Base-by-base conservation (phyloP, 805 yeast genomes). In the Lipomyces lipofer region DNA sequence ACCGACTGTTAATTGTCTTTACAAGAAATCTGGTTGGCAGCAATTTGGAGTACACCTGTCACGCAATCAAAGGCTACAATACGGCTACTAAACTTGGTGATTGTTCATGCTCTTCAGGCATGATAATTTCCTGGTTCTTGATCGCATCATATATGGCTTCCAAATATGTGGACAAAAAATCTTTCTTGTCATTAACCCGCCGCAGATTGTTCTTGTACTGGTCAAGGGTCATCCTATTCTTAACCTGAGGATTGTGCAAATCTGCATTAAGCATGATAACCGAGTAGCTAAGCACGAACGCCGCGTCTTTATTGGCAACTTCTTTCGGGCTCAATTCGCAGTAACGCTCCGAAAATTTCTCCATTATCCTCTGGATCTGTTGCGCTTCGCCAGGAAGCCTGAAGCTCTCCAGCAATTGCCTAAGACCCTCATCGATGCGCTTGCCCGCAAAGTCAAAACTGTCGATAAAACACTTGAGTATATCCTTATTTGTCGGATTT, bases 61-160 rank as follows among this genome's bases (percentile, higher is more conserved):
- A n/a, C n/a, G n/a, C n/a, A n/a, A n/a, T n/a, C n/a, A n/a, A n/a
- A n/a, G n/a, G n/a, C n/a, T n/a, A n/a, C n/a, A n/a, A n/a, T n/a
- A n/a, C n/a, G n/a, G n/a, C n/a, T n/a, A n/a, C n/a, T n/a, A n/a
- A 67, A 86, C 89, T 19, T 89, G 87, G 9, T 90, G 88, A 67
- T 89, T 95, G 64, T 92, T n/a, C n/a, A n/a, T 9, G 97, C 66
- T 94, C 99, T 65, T 94, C 98, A 0, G 99, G 98, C 91, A 95
- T 88, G 46, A 94, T 88, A 59, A 94, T 94, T 70, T 94, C 99
- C 49, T 86, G 80, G 52, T 85, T 88, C 57, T 82, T 78, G 51
- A 94, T 91, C 1, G 95, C 86, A 24, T 79, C 73, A 69, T 87
- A 94, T 24, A 92, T 89, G 59, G 80, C 86, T 56, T 84, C 83